Conservation (phyloP, 352 stramenopile genomes). For the Globisporangium alternatum region DNA sequence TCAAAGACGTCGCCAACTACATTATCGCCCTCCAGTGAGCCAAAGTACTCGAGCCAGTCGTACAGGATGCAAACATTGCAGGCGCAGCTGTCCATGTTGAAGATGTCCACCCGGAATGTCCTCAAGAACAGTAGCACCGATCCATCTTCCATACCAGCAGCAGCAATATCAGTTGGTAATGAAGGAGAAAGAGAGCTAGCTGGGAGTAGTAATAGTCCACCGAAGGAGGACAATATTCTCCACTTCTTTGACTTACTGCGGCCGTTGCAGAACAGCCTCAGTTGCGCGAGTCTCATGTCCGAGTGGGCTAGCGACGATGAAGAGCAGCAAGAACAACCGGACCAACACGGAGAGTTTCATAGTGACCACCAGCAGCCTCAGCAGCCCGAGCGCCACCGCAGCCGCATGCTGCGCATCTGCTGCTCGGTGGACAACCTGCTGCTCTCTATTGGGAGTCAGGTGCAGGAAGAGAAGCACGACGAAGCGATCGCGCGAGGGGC, state of each 20-base stretch:
- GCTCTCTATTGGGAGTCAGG: conserved; percentile 42
- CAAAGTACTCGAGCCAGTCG: conserved; percentile 36
- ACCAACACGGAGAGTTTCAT: conserved; percentile 5
- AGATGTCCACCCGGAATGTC: conserved; percentile 9
- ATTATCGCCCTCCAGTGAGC: background rate
- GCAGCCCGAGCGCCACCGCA: conserved; percentile 42
- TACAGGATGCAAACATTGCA: conserved; percentile 35
- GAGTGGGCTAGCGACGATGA: conserved; percentile 37
- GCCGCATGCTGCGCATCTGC: conserved; percentile 59
- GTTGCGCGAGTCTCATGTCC: conserved; percentile 31
- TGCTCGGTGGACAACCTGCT: conserved; percentile 69
- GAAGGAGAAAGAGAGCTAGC: background rate
- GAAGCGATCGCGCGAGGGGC: conserved; percentile 42
- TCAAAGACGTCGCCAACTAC: conserved; percentile 3
- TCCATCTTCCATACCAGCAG: background rate
- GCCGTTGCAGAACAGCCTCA: conserved; percentile 58
- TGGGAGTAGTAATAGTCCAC: background rate
- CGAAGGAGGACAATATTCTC: conserved; percentile 8
- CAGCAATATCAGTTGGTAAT: background rate
- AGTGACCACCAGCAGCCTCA: conserved; percentile 12
- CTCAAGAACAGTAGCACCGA: background rate
- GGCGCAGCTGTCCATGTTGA: conserved; percentile 18
- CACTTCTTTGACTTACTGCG: conserved; percentile 51
- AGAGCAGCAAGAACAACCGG: conserved; percentile 23
- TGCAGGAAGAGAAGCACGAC: conserved; percentile 49